These are phyloP conservation scores for Talinum fruticosum DNA, from an alignment of 148 eudicot species.

Conservation along the genomic window DNA sequence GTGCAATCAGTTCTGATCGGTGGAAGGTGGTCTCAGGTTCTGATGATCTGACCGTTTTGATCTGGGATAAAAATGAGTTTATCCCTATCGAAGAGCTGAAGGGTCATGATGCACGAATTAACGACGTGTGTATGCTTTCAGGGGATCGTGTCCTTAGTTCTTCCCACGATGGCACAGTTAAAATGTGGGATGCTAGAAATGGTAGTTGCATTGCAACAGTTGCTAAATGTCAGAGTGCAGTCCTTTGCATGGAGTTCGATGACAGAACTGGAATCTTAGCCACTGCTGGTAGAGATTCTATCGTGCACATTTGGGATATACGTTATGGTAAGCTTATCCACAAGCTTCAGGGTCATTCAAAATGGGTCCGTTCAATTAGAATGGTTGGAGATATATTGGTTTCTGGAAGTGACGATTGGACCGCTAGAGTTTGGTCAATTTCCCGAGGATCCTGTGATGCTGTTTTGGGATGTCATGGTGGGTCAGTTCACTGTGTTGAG, in stretches of 20 bases:
- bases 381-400: conserved; percentile 77
- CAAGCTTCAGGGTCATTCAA: conserved; percentile 75
- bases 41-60: conserved; percentile 70
- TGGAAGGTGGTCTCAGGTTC: conserved; percentile 85
- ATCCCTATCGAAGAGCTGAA: conserved; percentile 80
- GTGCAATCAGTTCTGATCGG: conserved; percentile 82
- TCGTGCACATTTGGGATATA: conserved; percentile 79
- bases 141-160: conserved; percentile 91
- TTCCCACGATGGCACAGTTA: conserved; percentile 83
- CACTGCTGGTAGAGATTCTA: conserved; percentile 76
- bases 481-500: conserved; percentile 60
- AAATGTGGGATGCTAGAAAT: conserved; percentile 97
- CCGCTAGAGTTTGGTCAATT: conserved; percentile 86
- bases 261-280: conserved; percentile 80
- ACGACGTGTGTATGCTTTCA: conserved; percentile 69
- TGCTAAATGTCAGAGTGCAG: conserved; percentile 70
- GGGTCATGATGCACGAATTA: conserved; percentile 74
- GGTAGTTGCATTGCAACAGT: conserved; percentile 87
- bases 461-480: conserved; percentile 77
- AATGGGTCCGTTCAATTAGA: conserved; percentile 80
- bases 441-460: conserved; percentile 84
- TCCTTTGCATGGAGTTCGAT: conserved; percentile 80
- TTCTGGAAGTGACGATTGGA: conserved; percentile 96
- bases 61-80: conserved; percentile 86
- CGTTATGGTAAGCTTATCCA: conserved; percentile 82